A percentile compares a stretch with the other conserved stretches of the same genome.
Evolutionary conservation across 257 asterid species (phyloP).

Genomic region (Gentiana macrophylla): DNA sequence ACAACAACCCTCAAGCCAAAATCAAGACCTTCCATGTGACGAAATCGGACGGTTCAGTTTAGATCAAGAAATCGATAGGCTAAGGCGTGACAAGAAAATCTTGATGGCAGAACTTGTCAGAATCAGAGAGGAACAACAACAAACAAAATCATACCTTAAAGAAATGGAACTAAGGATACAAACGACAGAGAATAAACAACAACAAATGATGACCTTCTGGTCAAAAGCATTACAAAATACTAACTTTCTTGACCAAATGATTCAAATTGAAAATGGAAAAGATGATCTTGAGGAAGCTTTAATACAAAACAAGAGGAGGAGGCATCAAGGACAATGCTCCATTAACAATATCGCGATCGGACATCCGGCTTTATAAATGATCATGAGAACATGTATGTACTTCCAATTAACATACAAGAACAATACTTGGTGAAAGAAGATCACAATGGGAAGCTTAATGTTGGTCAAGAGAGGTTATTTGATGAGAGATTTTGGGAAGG

Average conservation of each 20-base stretch:
- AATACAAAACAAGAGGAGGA: conserved; percentile 19
- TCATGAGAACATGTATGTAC: conserved; percentile 8
- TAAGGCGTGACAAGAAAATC: conserved; percentile 29
- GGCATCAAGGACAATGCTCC: conserved; percentile 12
- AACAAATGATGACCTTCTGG: conserved; percentile 34
- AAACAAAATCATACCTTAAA: conserved; percentile 15
- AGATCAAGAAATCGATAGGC: conserved; percentile 24
- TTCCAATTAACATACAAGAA: conserved; percentile 7
- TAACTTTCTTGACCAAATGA: conserved; percentile 15
- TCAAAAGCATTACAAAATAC: conserved; percentile 28
- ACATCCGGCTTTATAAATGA: no score
- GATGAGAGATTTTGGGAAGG: conserved; percentile 34
- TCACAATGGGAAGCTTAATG: no score
- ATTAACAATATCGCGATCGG: background rate
- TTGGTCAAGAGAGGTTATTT: background rate
- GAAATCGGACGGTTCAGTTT: conserved; percentile 31
- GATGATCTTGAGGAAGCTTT: conserved; percentile 24
- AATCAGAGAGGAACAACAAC: conserved; percentile 35
- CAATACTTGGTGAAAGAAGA: no score
- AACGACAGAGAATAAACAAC: conserved; percentile 31
- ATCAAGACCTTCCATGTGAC: conserved; percentile 16
- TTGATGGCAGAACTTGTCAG: conserved; percentile 26
- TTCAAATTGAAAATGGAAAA: conserved; percentile 20
- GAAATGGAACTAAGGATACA: conserved; percentile 28
- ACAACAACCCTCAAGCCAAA: conserved; percentile 7